Evolutionary conservation across 228 moss, liverwort and hornwort species (phyloP), one percentile per base, ranked within the genome.

Genomic region (Sphagnum fallax): DNA sequence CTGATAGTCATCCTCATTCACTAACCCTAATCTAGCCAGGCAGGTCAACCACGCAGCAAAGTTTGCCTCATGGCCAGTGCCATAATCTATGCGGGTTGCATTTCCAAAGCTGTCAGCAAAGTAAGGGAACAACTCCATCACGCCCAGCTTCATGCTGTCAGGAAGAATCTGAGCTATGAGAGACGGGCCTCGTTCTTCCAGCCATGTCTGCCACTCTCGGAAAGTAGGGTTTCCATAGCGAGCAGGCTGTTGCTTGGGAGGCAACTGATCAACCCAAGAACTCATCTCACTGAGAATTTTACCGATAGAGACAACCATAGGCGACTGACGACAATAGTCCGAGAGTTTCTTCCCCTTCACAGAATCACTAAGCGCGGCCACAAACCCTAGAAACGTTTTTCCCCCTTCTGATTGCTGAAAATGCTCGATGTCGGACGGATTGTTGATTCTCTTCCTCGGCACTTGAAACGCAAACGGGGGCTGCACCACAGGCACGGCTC

Each of bases 21-120:
- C 63, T 64, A 96, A 60, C 65, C 89, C 96, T 70, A 96, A 81
- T 64, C 93, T 88, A 12, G 84, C 89, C 71, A 96, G 74, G 67
- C 96, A 96, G 53, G 93, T 81, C 76, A 96, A 69, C 81, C 91
- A 96, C 10, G 96, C 96, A 10, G 93, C 91, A 66, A 96, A 96
- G 72, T 96, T 96, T 49, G 89, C 82, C 78, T 96, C 96, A 64
- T 96, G 96, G 11, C 96, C 96, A 52, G 96, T 96, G 12, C 96
- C 96, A 64, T 80, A 96, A 75, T 96, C 96, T 78, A 96, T 96
- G 64, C 96, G 83, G 67, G 84, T 96, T 48, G 89, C 93, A 53
- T 97, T 97, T 62, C 96, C 96, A 69, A 97, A 97, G 64, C 96
- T 93, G 52, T 97, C 96, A 32, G 93, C 91, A 66, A 97, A 93